Base-by-base conservation (phyloP, 2,329 filamentous ascomycete species). In the Hymenoscyphus scutula region DNA sequence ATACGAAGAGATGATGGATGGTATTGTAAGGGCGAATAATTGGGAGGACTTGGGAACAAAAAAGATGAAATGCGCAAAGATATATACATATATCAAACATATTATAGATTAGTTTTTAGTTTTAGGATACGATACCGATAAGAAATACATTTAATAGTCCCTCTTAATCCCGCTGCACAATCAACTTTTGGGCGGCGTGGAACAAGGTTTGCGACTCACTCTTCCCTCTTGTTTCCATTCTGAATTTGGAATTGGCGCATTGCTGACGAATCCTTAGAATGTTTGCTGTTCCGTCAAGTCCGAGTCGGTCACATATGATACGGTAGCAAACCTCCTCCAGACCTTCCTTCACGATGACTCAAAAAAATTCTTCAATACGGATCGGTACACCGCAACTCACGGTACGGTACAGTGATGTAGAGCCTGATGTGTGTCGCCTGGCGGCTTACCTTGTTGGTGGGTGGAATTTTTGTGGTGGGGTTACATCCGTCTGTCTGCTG, bases 111-210 rank as follows among this genome's bases (percentile, higher is more conserved):
- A 25, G 45, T 51, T 51, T 37, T 37, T 37, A 37, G 34, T 37
- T 37, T 13, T 29, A 29, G 27, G 27, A 29, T 29, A 37, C 34
- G 34, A 51, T 51, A 51, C 45, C 23, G 45, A 51, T 25, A 51
- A 51, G 45, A 51, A 51, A 51, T 51, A 51, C 45, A 51, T 25
- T 51, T 51, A 51, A 51, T 51, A 51, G 19, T 51, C 45, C 45
- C 23, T 51, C 45, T 51, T 51, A 23, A 51, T 51, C 45, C 45
- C 45, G 19, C 45, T 51, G 45, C 45, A 25, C 45, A 51, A 51
- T 23, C 34, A 37, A 25, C 45, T 25, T 51, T 51, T 51, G 45
- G 45, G 23, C 5, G 45, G 45, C 45, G 45, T 13, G 45, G 45
- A 13, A 25, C 19, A 23, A 25, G 45, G 45, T 51, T 27, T 51